Base-by-base conservation (phyloP, 208 protist genomes). In the Jaenimonas drosophilae region DNA sequence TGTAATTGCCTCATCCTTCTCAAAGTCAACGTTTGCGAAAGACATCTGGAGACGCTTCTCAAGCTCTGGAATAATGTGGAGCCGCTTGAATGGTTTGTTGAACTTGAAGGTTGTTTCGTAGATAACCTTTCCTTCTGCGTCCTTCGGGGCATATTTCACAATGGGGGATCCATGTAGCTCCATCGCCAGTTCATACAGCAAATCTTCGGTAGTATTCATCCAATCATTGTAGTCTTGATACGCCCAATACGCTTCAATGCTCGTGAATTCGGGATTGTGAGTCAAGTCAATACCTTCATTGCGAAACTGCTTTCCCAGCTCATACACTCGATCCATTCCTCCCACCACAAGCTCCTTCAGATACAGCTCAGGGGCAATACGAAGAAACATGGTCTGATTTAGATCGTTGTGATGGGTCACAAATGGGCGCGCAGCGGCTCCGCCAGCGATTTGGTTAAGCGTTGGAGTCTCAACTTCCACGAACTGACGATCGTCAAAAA, bases 201-300 rank as follows among this genome's bases (percentile, higher is more conserved):
- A 54, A 25, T 99, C 70, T 79, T 99, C 98, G 4, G 97, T 99
- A 7, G 98, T 58, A 0, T 63, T 52, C 78, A 99, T 99, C 49
- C 99, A 91, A 70, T 99, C 98, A 45, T 99, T 79, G 78, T 99
- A 99, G 66, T 99, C 98, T 33, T 88, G 82, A 71, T 99, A 99
- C 0, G 98, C 98, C 93, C 86, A 96, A 77, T 99, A 99, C 54
- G 98, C 98, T 73, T 99, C 99, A 49, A 84, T 89, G 24, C 97
- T 98, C n/a, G 99, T 99, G 72, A 99, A 99, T 70, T 99, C 98
- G 30, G 99, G 99, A 81, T 99, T 99, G 83, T 99, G 99, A n/a
- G 89, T 96, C 33, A 96, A 63, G 45, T 98, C 95, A 42, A 97
- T 96, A 33, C 88, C 90, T 62, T 99, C 99, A 71, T 99, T 99